A percentile compares a stretch with the other conserved stretches of the same genome.
Conservation (phyloP, 148 eudicot genomes). For the Arctostaphylos glauca region DNA sequence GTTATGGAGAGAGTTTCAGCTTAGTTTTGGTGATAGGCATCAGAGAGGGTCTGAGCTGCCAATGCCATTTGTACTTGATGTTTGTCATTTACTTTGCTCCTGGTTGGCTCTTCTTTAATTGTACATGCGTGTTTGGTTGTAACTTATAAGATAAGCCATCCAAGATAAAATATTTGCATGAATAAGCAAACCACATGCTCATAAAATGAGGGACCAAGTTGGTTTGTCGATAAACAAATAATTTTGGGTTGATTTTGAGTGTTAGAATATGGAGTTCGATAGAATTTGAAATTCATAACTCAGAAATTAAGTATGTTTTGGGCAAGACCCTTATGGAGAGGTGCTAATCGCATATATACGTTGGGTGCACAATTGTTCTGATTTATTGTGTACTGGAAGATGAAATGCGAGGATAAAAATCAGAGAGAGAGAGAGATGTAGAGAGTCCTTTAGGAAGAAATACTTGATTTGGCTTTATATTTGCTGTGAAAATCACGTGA, state of each 20-base stretch:
- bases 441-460: no score
- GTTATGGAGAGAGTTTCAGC: not conserved
- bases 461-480: no score
- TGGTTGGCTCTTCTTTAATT: not conserved
- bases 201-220: not conserved
- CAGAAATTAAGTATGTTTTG: not conserved
- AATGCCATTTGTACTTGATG: conserved; percentile 34
- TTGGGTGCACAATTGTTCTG: no score
- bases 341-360: no score
- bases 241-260: not conserved
- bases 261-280: not conserved
- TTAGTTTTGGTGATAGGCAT: conserved; percentile 5
- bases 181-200: not conserved
- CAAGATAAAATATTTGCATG: not conserved
- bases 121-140: not conserved
- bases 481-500: no score
- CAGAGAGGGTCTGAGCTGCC: conserved; percentile 25
- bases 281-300: not conserved
- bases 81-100: not conserved
- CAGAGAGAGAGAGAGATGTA: no score
- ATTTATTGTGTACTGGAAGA: no score
- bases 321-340: no score
- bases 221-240: not conserved
- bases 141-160: not conserved
- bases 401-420: no score